Evolutionary conservation across 2,329 filamentous ascomycete species (phyloP).

Genomic region (Magnaporthiopsis rhizophila): DNA sequence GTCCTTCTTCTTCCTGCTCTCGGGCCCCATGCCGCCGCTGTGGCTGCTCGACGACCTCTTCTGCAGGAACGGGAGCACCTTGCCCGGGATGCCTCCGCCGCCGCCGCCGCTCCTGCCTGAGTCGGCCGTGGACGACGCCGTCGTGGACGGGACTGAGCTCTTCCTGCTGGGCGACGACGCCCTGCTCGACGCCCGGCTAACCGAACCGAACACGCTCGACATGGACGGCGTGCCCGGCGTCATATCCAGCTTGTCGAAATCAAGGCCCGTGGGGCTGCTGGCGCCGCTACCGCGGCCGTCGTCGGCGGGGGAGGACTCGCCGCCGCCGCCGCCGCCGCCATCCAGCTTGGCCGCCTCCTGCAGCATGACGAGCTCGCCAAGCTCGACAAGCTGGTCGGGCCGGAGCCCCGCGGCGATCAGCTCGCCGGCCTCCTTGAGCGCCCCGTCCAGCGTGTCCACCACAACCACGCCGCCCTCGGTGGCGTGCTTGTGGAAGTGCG

Average conservation of each 20-base stretch:
- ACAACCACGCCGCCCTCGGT: conserved; percentile 58
- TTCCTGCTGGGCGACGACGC: conserved; percentile 15
- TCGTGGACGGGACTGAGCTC: conserved; percentile 5
- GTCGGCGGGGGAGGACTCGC: neutral
- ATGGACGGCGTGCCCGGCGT: conserved; percentile 25
- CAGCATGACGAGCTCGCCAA: conserved; percentile 71
- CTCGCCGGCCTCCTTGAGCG: conserved; percentile 78
- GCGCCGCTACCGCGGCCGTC: conserved; percentile 17
- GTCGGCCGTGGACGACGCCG: neutral
- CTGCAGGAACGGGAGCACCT: neutral
- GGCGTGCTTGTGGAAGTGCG: conserved; percentile 56
- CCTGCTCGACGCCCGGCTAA: conserved; percentile 19
- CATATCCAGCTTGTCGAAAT: conserved; percentile 12
- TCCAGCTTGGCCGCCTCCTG: conserved; percentile 25
- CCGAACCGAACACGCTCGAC: conserved; percentile 29
- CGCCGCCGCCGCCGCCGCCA: conserved; percentile 20
- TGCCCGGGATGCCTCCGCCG: neutral
- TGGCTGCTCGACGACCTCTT: conserved; percentile 18
- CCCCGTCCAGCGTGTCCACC: conserved; percentile 71
- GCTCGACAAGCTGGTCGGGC: conserved; percentile 73
- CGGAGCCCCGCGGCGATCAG: conserved; percentile 68
- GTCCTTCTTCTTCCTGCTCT: conserved; percentile 24
- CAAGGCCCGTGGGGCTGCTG: conserved; percentile 10
- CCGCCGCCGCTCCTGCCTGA: too few species aligned
- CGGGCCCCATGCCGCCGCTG: conserved; percentile 15